phyloP scores from a whole-genome alignment of 345 rosid species.

The Moricandia arvensis region DNA sequence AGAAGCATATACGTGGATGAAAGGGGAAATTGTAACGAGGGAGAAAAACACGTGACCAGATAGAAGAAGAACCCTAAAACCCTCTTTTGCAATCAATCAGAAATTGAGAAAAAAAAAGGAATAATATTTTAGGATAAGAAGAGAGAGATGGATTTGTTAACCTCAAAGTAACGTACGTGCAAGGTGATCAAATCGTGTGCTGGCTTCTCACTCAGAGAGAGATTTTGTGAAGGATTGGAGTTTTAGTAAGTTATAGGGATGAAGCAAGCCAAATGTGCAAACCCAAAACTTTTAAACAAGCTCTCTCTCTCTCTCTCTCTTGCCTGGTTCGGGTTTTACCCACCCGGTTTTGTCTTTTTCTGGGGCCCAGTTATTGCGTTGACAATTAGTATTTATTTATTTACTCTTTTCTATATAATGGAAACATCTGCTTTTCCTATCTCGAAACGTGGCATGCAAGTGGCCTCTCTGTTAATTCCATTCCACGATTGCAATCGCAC shows the following conservation, averaged over 20 bases:
- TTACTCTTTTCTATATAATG: not conserved
- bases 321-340: slow-evolving; percentile 30
- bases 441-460: slow-evolving; percentile 26
- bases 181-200: slow-evolving; percentile 16
- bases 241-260: slow-evolving; percentile 16
- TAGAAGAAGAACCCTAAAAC: slow-evolving; percentile 30
- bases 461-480: slow-evolving; percentile 17
- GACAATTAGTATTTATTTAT: slow-evolving; percentile 15
- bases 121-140: not conserved
- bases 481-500: slow-evolving; percentile 5
- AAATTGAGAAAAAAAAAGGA: not conserved
- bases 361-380: slow-evolving; percentile 24
- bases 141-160: slow-evolving; percentile 19
- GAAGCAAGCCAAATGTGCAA: slow-evolving; percentile 27
- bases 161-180: slow-evolving; percentile 35
- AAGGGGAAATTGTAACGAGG: not conserved
- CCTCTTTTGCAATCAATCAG: slow-evolving; percentile 31
- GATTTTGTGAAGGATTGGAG: slow-evolving; percentile 2
- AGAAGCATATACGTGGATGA: slow-evolving; percentile 13
- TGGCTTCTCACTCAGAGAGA: slow-evolving; percentile 14
- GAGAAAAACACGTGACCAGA: slow-evolving; percentile 13
- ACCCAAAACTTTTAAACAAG: slow-evolving; percentile 4
- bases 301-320: not conserved
- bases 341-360: not conserved
- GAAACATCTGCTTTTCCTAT: not conserved